Percentiles rank a stretch among this genome's conserved stretches.
phyloP scores from a whole-genome alignment of 768 basidiomycete genomes.

The Mycena alexandri region DNA sequence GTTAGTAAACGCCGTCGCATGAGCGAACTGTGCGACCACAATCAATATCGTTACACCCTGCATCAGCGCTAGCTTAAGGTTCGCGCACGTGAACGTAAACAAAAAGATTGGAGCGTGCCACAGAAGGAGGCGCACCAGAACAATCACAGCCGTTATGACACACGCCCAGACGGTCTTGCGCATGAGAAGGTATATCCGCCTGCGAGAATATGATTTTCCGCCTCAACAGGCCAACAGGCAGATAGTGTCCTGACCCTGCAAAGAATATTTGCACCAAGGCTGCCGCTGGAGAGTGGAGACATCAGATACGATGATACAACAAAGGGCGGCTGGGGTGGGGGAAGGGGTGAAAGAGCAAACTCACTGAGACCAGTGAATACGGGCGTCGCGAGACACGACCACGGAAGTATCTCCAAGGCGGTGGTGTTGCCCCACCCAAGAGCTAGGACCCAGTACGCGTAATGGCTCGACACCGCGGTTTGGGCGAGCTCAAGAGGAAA shows the following conservation, averaged over 20 bases:
- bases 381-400: conserved; percentile 20
- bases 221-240: conserved; percentile 4
- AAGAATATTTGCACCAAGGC: conserved; percentile 22
- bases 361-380: conserved; percentile 22
- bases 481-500: conserved; percentile 17
- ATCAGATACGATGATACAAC: background rate
- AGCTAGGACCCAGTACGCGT: conserved; percentile 18
- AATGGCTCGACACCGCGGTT: conserved; percentile 14
- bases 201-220: background rate
- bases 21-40: conserved; percentile 15
- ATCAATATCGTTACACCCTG: conserved; percentile 17
- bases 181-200: conserved; percentile 18
- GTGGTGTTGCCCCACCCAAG: conserved; percentile 19
- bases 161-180: conserved; percentile 8
- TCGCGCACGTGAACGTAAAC: background rate
- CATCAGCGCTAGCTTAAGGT: conserved; percentile 17
- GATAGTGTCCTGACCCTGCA: conserved; percentile 8
- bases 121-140: conserved; percentile 8
- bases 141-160: conserved; percentile 7
- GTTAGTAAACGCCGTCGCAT: conserved; percentile 12
- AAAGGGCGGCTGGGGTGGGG: background rate
- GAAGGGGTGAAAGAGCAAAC: conserved; percentile 6
- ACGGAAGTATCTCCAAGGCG: conserved; percentile 16
- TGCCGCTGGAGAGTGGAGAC: conserved; percentile 8
- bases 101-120: background rate